Evolutionary conservation across 2,329 filamentous ascomycete species (phyloP).

Genomic region (Aspergillus thermomutatus): DNA sequence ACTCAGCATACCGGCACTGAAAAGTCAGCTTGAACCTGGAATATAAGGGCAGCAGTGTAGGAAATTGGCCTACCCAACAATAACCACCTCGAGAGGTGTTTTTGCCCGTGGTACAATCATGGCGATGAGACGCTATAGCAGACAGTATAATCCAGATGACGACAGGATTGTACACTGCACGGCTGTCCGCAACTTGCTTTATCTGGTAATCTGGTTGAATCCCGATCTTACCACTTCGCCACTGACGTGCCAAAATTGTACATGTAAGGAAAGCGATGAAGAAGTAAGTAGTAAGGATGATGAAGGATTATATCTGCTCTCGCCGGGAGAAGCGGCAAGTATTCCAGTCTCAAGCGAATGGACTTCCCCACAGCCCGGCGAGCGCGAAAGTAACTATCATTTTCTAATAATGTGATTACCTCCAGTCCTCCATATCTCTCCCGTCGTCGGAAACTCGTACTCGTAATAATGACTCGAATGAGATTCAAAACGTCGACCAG

Average conservation of each 20-base stretch:
- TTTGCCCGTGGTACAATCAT: conserved; percentile 25
- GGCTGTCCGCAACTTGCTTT: no score
- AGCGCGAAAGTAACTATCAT: no score
- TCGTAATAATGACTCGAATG: no score
- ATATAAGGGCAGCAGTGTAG: background rate
- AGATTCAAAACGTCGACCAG: no score
- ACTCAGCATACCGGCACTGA: conserved; percentile 27
- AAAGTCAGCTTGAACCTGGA: conserved; percentile 6
- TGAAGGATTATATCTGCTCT: background rate
- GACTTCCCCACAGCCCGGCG: background rate
- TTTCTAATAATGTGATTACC: background rate
- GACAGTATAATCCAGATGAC: no score
- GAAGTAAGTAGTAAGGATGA: background rate
- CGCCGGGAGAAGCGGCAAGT: background rate
- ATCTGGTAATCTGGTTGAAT: no score
- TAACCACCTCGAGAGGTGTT: conserved; percentile 28
- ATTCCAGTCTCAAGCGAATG: background rate
- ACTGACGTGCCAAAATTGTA: background rate
- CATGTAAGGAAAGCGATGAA: background rate
- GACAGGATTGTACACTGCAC: no score
- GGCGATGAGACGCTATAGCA: background rate
- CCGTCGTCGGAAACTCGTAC: no score
- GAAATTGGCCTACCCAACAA: conserved; percentile 30
- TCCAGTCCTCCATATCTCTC: no score
- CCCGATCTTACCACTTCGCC: no score